These are phyloP conservation scores for Excoecaria agallocha DNA, from an alignment of 345 rosid species.

Conservation along the genomic window DNA sequence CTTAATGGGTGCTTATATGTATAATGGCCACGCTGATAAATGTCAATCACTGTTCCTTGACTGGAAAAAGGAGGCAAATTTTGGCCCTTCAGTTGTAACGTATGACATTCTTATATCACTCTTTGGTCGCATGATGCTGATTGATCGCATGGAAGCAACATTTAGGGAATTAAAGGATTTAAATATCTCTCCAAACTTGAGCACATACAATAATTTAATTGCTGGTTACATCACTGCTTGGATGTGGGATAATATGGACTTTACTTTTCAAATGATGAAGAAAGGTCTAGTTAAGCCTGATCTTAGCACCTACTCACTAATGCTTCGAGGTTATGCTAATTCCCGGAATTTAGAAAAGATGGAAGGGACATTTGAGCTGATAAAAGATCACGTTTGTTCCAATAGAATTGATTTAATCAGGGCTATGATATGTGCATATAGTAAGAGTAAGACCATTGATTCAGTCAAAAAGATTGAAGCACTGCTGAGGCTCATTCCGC, in stretches of 20 bases:
- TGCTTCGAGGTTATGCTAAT: constrained; percentile 86
- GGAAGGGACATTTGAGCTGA: constrained; percentile 59
- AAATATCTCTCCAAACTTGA: constrained; percentile 43
- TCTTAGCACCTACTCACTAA: constrained; percentile 50
- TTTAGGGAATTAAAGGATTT: constrained; percentile 40
- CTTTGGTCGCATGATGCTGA: constrained; percentile 61
- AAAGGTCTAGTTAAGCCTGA: constrained; percentile 47
- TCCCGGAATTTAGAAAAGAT: constrained; percentile 61
- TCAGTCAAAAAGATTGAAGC: constrained; percentile 56
- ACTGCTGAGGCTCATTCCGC: constrained; percentile 52
- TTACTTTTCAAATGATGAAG: constrained; percentile 52
- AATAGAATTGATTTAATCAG: constrained; percentile 46
- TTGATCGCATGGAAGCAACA: constrained; percentile 69
- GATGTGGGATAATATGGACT: constrained; percentile 85
- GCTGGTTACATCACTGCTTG: constrained; percentile 76
- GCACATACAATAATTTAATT: constrained; percentile 63
- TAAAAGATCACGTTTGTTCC: constrained; percentile 45
- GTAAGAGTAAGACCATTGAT: constrained; percentile 49
- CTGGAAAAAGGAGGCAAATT: constrained; percentile 46
- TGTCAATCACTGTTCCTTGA: constrained; percentile 55
- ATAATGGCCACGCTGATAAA: constrained; percentile 47
- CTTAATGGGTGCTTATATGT: constrained; percentile 74
- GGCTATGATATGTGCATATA: constrained; percentile 83
- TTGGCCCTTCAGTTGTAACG: constrained; percentile 57
- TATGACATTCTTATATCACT: constrained; percentile 77